These are phyloP conservation scores for Lactifluus piperatus DNA, from an alignment of 768 basidiomycete species.

Conservation along the genomic window DNA sequence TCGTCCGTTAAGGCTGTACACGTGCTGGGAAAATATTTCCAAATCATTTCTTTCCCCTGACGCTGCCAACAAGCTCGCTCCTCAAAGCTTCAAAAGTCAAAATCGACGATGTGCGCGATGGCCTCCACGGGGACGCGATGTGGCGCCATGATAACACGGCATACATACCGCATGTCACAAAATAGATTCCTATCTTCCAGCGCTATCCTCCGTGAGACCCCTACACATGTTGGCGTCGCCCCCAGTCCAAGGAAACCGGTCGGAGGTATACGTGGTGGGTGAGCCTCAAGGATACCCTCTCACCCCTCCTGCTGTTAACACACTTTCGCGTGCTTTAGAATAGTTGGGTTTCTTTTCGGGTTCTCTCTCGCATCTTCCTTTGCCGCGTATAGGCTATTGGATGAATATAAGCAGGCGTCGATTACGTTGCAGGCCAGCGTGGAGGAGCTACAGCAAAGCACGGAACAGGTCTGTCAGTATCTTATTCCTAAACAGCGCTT, in stretches of 20 bases:
- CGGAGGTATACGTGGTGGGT: conserved; percentile 45
- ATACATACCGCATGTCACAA: neutral
- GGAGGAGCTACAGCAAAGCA: conserved; percentile 75
- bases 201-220: conserved; percentile 31
- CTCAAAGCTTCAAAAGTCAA: too few relatives aligned
- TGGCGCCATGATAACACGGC: conserved; percentile 3
- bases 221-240: conserved; percentile 41
- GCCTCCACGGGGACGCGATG: conserved; percentile 17
- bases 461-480: conserved; percentile 51
- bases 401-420: conserved; percentile 86
- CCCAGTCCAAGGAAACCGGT: conserved; percentile 63
- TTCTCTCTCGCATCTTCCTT: conserved; percentile 84
- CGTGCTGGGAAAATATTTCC: conserved; percentile 14
- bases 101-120: conserved; percentile 13
- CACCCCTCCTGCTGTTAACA: neutral
- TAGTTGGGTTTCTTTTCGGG: conserved; percentile 80
- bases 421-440: conserved; percentile 83
- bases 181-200: conserved; percentile 40
- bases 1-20: neutral
- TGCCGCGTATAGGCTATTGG: conserved; percentile 80
- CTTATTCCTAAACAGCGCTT: neutral
- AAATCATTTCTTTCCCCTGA: too few relatives aligned
- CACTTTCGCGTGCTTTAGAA: conserved; percentile 35
- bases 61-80: too few relatives aligned
- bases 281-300: conserved; percentile 15